These are phyloP conservation scores for Camellia oleifera DNA, from an alignment of 179 eudicot species.

Conservation along the genomic window DNA sequence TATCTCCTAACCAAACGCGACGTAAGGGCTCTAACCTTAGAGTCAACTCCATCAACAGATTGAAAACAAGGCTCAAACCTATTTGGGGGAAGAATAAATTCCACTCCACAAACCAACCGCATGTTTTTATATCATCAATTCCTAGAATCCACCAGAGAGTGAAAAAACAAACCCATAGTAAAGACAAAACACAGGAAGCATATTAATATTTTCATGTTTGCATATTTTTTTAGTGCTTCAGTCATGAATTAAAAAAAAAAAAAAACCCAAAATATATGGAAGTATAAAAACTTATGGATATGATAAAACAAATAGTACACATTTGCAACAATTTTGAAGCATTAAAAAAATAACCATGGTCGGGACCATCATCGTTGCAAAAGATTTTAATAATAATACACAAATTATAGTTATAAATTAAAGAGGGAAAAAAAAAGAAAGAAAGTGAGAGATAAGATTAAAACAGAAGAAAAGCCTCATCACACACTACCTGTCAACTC, in stretches of 20 bases:
- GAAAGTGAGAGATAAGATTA: background rate
- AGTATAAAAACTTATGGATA: background rate
- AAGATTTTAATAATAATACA: background rate
- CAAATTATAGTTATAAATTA: background rate
- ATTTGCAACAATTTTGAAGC: background rate
- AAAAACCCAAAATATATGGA: background rate
- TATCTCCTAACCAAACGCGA: too few species aligned
- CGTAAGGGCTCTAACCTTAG: too few species aligned
- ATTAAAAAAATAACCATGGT: background rate
- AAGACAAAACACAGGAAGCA: background rate
- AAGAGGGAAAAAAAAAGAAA: background rate
- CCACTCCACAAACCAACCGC: background rate
- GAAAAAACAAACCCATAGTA: background rate
- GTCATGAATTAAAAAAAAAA: background rate
- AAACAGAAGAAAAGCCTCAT: constrained; percentile 18
- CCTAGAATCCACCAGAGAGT: background rate
- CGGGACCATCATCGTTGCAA: constrained; percentile 1
- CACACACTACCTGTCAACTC: constrained; percentile 49
- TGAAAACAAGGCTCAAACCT: background rate
- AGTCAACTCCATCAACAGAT: too few species aligned
- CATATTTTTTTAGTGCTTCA: background rate
- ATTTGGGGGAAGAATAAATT: too few species aligned
- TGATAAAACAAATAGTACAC: background rate
- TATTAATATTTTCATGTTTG: too few species aligned
- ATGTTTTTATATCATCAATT: background rate